Conservation (phyloP, 306 rosid genomes). For the Cicer arietinum region DNA sequence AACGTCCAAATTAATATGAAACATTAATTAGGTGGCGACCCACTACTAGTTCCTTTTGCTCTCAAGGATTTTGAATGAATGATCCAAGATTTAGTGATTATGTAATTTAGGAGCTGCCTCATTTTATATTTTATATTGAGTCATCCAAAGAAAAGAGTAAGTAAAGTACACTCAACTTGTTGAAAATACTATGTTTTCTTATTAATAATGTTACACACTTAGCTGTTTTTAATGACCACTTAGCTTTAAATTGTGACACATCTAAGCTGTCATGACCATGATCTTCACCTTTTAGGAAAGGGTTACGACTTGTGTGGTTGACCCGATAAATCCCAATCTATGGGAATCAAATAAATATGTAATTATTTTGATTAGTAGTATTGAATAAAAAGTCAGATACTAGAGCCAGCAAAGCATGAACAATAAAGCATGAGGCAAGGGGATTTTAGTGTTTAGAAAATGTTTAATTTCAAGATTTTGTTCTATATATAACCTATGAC, state of each 20-base stretch:
- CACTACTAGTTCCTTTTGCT: background rate
- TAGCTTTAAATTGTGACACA: background rate
- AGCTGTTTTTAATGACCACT: background rate
- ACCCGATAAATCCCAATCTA: constrained; percentile 40
- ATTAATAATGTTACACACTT: background rate
- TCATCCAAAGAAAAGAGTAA: background rate
- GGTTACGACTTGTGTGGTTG: constrained; percentile 34
- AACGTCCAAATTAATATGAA: background rate
- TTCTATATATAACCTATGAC: constrained; percentile 12
- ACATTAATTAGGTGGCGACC: constrained; percentile 35
- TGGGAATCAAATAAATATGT: constrained; percentile 31
- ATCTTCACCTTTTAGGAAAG: constrained; percentile 22
- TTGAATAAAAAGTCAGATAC: constrained; percentile 19
- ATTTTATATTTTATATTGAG: constrained; percentile 16
- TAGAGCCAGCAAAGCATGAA: constrained; percentile 33
- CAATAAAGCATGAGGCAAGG: constrained; percentile 16
- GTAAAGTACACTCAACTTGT: constrained; percentile 42
- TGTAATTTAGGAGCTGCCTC: background rate
- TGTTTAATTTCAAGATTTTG: constrained; percentile 36
- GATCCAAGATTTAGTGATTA: constrained; percentile 25
- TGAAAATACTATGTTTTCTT: background rate
- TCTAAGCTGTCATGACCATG: constrained; percentile 51
- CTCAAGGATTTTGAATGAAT: constrained; percentile 9
- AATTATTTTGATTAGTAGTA: constrained; percentile 2
- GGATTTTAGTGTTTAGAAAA: constrained; percentile 34